Base-by-base conservation (phyloP, 139 green algal species). In the Micractinium conductrix region DNA sequence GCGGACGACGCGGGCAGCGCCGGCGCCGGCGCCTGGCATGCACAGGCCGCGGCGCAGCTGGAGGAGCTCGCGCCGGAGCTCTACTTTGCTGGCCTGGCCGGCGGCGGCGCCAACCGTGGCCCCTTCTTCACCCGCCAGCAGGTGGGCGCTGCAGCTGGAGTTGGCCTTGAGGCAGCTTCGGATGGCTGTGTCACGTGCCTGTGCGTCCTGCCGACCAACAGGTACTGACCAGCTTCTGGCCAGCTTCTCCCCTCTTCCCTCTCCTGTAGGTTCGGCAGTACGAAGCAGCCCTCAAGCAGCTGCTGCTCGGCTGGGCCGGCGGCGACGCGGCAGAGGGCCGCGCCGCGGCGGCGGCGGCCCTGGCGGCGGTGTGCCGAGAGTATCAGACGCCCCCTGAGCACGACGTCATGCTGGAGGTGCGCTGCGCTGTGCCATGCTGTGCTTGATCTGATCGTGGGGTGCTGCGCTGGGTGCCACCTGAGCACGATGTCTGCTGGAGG, bases 381-480 rank as follows among this genome's bases (percentile, higher is more conserved):
- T 76, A 67, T 45, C 44, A 63, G 45, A 30, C 17, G 73, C 73
- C 73, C 30, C 44, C 45, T 30, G 73, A 79, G 73, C 73, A 79
- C 45, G 30, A 40, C 10, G 55, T 45, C 12, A 42, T 28, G 14
- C 44, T 79, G 28, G 12, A 45, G 44, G 70, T 78, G 28, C 3
- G 70, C 21, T 37, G 63, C 16, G 48, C 12, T 58, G 10, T 58
- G 48, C 48, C 48, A 58, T 58, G 48, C 48, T 58, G 48, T 58
- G 48, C 48, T 24, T 58, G 48, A 10, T 58, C 12, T 58, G 48
- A 16, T 58, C 48, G 48, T 58, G 48, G 12, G 12, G 10, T 58
- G 10, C 12, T 58, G 48, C 48, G 16, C 48, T 58, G 48, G 12
- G 48, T 16, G 10, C 48, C 48, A 58, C 48, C 16, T 58, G 10